Percentiles rank a stretch among this genome's conserved stretches.
These are phyloP conservation scores for Aspergillus amoenus DNA, from an alignment of 2,329 filamentous ascomycete genomes.

Conservation along the genomic window DNA sequence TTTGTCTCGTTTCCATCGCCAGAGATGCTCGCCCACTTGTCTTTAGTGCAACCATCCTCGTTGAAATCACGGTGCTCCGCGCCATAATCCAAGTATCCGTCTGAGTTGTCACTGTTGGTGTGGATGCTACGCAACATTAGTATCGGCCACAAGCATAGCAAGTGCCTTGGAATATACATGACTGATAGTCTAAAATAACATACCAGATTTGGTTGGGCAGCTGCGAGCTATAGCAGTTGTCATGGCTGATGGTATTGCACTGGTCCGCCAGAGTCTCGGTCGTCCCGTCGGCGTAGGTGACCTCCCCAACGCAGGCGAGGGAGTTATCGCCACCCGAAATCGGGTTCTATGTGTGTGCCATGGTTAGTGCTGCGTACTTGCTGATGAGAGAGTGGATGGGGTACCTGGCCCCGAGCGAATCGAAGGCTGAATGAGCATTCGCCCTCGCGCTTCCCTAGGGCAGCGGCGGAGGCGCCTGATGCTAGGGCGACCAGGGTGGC, in stretches of 20 bases:
- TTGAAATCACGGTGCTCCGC: background rate
- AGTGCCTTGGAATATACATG: too few relatives aligned
- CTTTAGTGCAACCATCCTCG: background rate
- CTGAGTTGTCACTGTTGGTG: background rate
- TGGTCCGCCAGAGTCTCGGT: background rate
- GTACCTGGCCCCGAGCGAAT: background rate
- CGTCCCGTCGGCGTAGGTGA: background rate
- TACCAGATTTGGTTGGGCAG: background rate
- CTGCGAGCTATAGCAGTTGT: background rate
- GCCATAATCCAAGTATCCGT: background rate
- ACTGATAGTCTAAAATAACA: background rate
- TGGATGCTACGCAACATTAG: background rate
- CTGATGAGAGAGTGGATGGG: background rate
- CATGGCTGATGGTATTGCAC: background rate
- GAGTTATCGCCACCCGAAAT: background rate
- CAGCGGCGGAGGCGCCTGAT: background rate
- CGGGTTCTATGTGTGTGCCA: background rate
- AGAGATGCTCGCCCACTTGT: background rate
- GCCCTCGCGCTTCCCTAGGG: background rate
- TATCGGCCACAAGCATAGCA: background rate
- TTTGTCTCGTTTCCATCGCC: background rate
- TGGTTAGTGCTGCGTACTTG: background rate
- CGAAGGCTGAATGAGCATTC: background rate
- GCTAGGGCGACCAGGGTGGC: background rate
- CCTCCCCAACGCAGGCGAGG: background rate